phyloP scores from a whole-genome alignment of 2,329 filamentous ascomycete species.

The Plectosphaerella sp. region DNA sequence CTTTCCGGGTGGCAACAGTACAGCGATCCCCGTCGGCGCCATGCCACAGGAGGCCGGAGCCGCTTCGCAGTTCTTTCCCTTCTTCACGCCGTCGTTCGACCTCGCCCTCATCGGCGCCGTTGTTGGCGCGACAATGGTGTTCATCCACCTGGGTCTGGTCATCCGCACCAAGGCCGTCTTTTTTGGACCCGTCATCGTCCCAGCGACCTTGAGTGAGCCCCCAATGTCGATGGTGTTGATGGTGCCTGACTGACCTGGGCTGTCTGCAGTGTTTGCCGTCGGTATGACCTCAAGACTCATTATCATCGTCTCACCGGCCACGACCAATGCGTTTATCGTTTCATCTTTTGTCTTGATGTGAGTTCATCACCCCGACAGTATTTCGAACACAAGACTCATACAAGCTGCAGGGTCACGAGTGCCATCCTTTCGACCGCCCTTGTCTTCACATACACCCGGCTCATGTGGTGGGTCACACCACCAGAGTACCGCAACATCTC shows the following conservation, averaged over 20 bases:
- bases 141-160: background rate
- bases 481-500: slow-evolving; percentile 2
- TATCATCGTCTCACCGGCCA: background rate
- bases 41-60: background rate
- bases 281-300: slow-evolving; percentile 1
- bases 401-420: background rate
- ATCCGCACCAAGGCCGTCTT: background rate
- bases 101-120: background rate
- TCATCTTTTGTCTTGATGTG: background rate
- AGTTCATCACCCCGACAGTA: background rate
- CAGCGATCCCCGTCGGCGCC: background rate
- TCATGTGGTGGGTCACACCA: slow-evolving; percentile 10
- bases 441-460: slow-evolving; percentile 10
- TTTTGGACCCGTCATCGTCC: background rate
- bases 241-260: background rate
- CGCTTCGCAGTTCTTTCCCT: background rate
- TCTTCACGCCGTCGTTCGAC: slow-evolving; percentile 2
- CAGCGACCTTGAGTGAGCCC: background rate
- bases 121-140: background rate
- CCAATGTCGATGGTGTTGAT: background rate
- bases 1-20: no score
- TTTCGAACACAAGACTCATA: background rate
- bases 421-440: slow-evolving; percentile 1
- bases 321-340: background rate
- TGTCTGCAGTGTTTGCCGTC: background rate